These are phyloP conservation scores for Naganishia antarctica DNA, from an alignment of 768 basidiomycete species.

Conservation along the genomic window DNA sequence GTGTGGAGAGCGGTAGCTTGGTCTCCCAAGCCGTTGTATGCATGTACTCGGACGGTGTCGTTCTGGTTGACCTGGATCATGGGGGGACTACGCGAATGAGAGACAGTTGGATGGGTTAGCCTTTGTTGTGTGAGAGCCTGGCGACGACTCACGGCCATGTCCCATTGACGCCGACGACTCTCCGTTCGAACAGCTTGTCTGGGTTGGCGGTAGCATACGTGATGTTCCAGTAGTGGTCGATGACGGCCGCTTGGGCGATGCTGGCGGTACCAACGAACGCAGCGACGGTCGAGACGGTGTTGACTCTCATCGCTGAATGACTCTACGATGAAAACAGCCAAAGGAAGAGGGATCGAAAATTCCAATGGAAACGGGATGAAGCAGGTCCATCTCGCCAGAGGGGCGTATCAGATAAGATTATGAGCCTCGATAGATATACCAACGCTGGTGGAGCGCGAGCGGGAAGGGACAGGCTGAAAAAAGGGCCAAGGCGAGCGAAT, in stretches of 20 bases:
- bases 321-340: too few species aligned
- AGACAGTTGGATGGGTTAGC: neutral
- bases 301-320: neutral
- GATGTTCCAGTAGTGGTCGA: conserved; percentile 66
- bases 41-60: conserved; percentile 74
- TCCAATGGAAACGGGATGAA: too few species aligned
- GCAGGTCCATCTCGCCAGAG: too few species aligned
- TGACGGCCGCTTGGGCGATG: conserved; percentile 36
- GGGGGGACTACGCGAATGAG: conserved; percentile 60
- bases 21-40: conserved; percentile 62
- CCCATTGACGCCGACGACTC: conserved; percentile 80
- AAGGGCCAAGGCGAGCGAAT: neutral
- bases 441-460: too few species aligned
- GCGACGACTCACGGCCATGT: conserved; percentile 81
- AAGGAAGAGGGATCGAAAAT: too few species aligned
- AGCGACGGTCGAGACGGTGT: neutral
- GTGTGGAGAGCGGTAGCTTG: conserved; percentile 71
- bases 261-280: conserved; percentile 9
- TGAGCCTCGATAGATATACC: neutral
- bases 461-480: neutral
- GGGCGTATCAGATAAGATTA: conserved; percentile 21
- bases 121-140: neutral
- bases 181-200: conserved; percentile 65
- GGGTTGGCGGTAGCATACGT: conserved; percentile 79
- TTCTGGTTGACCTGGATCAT: conserved; percentile 66